A percentile compares a stretch with the other conserved stretches of the same genome.
phyloP scores from a whole-genome alignment of 1,139 yeast genomes.

The Nadsonia commutata region DNA sequence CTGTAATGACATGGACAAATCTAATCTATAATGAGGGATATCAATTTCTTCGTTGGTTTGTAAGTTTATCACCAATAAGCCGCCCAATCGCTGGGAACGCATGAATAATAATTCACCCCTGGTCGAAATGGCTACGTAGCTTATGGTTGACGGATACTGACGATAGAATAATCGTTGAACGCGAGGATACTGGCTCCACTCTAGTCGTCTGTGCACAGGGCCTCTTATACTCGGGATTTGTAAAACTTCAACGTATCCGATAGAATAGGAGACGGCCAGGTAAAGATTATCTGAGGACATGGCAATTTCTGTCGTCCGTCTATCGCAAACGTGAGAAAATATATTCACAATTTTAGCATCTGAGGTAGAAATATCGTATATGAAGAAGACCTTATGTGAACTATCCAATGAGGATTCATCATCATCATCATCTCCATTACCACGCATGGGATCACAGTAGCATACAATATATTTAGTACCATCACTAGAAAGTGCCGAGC shows the following conservation, averaged over 20 bases:
- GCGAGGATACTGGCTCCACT: too few species aligned
- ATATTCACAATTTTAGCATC: not conserved
- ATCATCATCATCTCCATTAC: not conserved
- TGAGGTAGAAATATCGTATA: not conserved
- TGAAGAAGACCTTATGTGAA: not conserved
- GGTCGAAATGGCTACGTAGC: constrained; percentile 16
- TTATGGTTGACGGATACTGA: constrained; percentile 19
- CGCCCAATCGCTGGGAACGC: constrained; percentile 19
- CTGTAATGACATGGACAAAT: constrained; percentile 14
- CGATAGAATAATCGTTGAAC: constrained; percentile 11
- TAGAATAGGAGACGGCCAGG: not conserved
- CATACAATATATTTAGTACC: not conserved
- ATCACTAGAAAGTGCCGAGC: not conserved
- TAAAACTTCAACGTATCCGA: not conserved
- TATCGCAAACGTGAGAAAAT: not conserved
- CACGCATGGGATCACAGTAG: not conserved
- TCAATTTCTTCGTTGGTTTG: constrained; percentile 17
- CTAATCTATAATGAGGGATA: constrained; percentile 21
- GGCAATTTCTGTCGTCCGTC: not conserved
- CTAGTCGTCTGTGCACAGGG: too few species aligned
- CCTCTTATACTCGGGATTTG: not conserved
- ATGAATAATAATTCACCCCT: constrained; percentile 17
- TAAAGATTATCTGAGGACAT: not conserved
- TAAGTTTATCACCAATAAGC: constrained; percentile 17
- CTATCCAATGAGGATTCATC: too few species aligned